A percentile compares a stretch with the other conserved stretches of the same genome.
Conservation (phyloP, 2,329 filamentous ascomycete species). For the Ophiosphaerella korrae region DNA sequence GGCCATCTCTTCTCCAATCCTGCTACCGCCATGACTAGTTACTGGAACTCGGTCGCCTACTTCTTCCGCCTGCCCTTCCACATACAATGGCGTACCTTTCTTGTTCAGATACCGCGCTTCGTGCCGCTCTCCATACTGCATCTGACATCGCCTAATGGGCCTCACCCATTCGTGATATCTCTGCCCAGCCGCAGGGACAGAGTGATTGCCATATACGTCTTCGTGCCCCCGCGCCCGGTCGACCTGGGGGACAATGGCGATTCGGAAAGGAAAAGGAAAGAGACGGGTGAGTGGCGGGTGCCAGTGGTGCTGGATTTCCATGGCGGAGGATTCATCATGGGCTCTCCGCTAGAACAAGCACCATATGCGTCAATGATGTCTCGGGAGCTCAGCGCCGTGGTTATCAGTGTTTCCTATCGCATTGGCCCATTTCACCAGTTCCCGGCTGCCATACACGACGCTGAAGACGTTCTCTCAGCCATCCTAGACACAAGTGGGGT, state of each 20-base stretch:
- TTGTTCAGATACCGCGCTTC: conserved; percentile 46
- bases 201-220: conserved; percentile 49
- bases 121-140: conserved; percentile 46
- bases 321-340: conserved; percentile 53
- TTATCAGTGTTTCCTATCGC: conserved; percentile 56
- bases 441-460: conserved; percentile 55
- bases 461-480: conserved; percentile 53
- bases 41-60: conserved; percentile 38
- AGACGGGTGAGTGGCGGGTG: conserved; percentile 40
- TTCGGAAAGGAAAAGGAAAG: conserved; percentile 16
- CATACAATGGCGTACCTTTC: conserved; percentile 43
- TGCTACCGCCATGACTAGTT: conserved; percentile 34
- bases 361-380: conserved; percentile 55
- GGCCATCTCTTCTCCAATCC: neutral
- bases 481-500: conserved; percentile 46
- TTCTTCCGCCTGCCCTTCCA: conserved; percentile 45
- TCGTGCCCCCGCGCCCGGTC: conserved; percentile 46
- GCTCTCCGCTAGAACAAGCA: conserved; percentile 51
- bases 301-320: conserved; percentile 52
- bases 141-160: conserved; percentile 48
- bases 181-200: conserved; percentile 47
- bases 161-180: conserved; percentile 50
- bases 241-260: conserved; percentile 28
- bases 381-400: conserved; percentile 49
- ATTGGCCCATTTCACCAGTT: conserved; percentile 55